phyloP scores from a whole-genome alignment of 805 yeast species.

The Grigorovia jiainica region DNA sequence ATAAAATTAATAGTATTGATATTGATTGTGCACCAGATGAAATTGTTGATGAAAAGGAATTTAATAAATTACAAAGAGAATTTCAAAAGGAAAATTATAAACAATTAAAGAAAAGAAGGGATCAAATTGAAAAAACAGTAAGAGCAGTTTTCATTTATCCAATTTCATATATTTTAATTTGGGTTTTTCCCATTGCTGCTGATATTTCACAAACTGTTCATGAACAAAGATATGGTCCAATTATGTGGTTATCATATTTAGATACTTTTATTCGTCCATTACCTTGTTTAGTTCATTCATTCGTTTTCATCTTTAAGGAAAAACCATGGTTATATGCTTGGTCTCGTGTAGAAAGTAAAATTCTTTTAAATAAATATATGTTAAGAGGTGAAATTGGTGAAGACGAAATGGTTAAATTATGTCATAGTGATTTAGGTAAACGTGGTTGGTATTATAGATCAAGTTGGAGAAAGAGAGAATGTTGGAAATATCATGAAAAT shows the following conservation, averaged over 20 bases:
- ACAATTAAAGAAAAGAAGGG: constrained; percentile 52
- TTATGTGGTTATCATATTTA: constrained; percentile 53
- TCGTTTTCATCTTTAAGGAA: constrained; percentile 70
- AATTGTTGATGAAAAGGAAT: background rate
- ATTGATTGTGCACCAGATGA: background rate
- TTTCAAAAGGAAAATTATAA: constrained; percentile 54
- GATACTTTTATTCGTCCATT: constrained; percentile 76
- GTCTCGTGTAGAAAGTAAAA: constrained; percentile 16
- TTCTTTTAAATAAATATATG: constrained; percentile 15
- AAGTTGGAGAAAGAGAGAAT: constrained; percentile 13
- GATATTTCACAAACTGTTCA: constrained; percentile 48
- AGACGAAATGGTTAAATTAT: constrained; percentile 15
- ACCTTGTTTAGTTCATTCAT: constrained; percentile 67
- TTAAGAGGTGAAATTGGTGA: constrained; percentile 21
- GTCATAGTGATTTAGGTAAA: constrained; percentile 18
- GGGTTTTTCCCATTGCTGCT: constrained; percentile 72
- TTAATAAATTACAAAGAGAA: constrained; percentile 19
- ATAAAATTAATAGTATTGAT: background rate
- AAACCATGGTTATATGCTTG: constrained; percentile 59
- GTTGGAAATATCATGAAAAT: constrained; percentile 23
- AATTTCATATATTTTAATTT: constrained; percentile 63
- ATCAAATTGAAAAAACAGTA: constrained; percentile 66
- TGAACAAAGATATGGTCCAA: constrained; percentile 40
- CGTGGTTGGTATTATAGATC: constrained; percentile 29
- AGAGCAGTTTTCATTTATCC: constrained; percentile 78